These are phyloP conservation scores for Kwoniella bestiolae DNA, from an alignment of 768 basidiomycete genomes.

Conservation along the genomic window DNA sequence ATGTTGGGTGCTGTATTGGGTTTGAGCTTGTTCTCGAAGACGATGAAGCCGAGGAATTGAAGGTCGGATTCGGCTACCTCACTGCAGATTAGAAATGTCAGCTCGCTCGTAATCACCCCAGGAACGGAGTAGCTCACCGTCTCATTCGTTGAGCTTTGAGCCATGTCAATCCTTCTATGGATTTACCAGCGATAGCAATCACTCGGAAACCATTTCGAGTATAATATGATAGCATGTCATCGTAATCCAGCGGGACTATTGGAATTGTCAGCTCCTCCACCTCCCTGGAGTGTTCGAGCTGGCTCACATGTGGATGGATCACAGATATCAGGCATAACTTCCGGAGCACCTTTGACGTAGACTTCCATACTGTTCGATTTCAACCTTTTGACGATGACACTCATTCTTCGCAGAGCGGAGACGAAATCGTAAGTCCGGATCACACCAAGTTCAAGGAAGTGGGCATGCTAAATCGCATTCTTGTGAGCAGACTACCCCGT, in stretches of 20 bases:
- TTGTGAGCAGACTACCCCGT: too few species aligned
- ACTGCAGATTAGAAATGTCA: slow-evolving; percentile 59
- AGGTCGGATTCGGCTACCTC: slow-evolving; percentile 92
- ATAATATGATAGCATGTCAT: slow-evolving; percentile 93
- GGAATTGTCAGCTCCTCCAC: not conserved
- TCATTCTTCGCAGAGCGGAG: slow-evolving; percentile 90
- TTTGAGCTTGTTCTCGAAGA: slow-evolving; percentile 98
- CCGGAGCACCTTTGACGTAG: slow-evolving; percentile 98
- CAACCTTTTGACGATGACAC: slow-evolving; percentile 92
- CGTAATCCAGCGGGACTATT: slow-evolving; percentile 92
- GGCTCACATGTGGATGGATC: slow-evolving; percentile 83
- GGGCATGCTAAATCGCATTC: slow-evolving; percentile 70
- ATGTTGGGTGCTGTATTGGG: slow-evolving; percentile 88
- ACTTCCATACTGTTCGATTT: slow-evolving; percentile 95
- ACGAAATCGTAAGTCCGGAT: slow-evolving; percentile 97
- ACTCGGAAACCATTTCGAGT: slow-evolving; percentile 96
- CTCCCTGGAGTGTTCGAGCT: not conserved
- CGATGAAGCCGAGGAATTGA: slow-evolving; percentile 89
- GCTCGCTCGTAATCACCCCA: not conserved
- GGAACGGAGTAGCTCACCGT: slow-evolving; percentile 69
- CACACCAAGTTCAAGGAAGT: slow-evolving; percentile 95
- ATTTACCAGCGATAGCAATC: slow-evolving; percentile 97
- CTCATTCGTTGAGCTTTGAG: slow-evolving; percentile 96
- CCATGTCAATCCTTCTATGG: slow-evolving; percentile 90
- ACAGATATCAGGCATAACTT: slow-evolving; percentile 96